Evolutionary conservation across 2,329 filamentous ascomycete genomes (phyloP), one percentile per base, ranked within the genome.

Genomic region (Sporothrix curviconia): DNA sequence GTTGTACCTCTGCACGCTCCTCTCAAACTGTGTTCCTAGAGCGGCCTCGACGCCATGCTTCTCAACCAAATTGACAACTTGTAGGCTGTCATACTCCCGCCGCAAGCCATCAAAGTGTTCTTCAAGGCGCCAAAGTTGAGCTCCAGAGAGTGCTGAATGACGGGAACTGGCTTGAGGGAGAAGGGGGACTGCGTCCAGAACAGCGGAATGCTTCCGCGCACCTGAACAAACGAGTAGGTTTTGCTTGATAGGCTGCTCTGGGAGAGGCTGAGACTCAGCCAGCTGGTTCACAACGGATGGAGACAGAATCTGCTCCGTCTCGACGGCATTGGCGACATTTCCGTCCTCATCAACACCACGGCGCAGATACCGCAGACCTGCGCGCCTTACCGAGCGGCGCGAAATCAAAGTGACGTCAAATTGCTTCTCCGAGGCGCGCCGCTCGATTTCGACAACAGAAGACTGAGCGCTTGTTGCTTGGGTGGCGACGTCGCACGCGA

Each of bases 161-260:
- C 81, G 0, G 92, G 91, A 11, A 88, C 79, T 0, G 94, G 94
- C 67, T 96, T 96, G 63, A 97, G 83, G 9, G 90, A 91, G 70
- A 96, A 97, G 0, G 92, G 92, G 0, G 89, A 90, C 67, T 99
- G 94, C 0, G 92, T 95, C 68, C 96, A 99, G 75, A 94, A 97
- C 0, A 97, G 72, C 0, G 94, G 94, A 62, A 97, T 95, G 22
- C 92, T 96, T 7, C 92, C 92, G 62, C 94, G 83, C 24, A 91
- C 78, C 68, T 99, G 94, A 3, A 95, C 75, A 65, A 96, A 95
- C 0, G 91, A 96, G 69, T 90, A 89, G 2, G 86, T 78, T 63
- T 83, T 89, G 2, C 71, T 75, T n/a, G 0, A 78, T 72, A 1
- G 55, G 52, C 6, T 34, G 49, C 12, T 39, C 17, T 19, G 40